Percentiles rank a stretch among this genome's conserved stretches.
Evolutionary conservation across 2,329 filamentous ascomycete genomes (phyloP).

Genomic region (Neospermospora avenae): DNA sequence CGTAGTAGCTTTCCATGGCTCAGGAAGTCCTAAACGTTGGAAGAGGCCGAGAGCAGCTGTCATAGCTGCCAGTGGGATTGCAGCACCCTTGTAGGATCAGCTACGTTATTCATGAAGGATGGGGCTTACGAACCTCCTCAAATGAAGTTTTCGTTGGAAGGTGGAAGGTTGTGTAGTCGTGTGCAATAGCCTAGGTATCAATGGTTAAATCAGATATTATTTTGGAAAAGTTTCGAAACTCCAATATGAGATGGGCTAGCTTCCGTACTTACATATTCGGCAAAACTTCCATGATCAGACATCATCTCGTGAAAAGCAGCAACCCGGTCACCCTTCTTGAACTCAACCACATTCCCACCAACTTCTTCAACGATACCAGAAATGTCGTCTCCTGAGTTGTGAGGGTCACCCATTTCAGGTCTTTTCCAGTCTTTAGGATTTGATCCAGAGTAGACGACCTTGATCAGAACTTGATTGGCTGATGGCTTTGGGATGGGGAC

Average conservation of each 20-base stretch:
- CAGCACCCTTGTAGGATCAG: constrained; percentile 41
- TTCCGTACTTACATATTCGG: constrained; percentile 49
- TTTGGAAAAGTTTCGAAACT: no score
- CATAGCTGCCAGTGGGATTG: constrained; percentile 43
- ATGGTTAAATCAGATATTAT: no score
- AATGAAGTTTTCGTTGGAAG: constrained; percentile 31
- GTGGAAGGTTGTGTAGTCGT: constrained; percentile 52
- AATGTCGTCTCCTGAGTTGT: constrained; percentile 37
- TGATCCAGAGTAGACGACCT: constrained; percentile 33
- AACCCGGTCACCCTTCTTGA: constrained; percentile 44
- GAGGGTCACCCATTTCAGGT: constrained; percentile 15
- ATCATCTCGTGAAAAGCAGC: constrained; percentile 51
- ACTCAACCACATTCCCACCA: constrained; percentile 45
- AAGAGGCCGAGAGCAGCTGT: constrained; percentile 43
- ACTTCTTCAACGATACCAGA: constrained; percentile 45
- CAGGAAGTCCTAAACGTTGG: constrained; percentile 38
- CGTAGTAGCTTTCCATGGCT: constrained; percentile 36
- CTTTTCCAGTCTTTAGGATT: constrained; percentile 36
- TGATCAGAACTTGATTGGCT: constrained; percentile 34
- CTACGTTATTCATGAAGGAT: constrained; percentile 35
- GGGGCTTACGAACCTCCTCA: constrained; percentile 35
- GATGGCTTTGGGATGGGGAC: constrained; percentile 33
- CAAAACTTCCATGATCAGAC: constrained; percentile 50
- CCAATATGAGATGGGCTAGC: no score
- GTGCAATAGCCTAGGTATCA: constrained; percentile 43